phyloP scores from a whole-genome alignment of 129 eudicot species.

The Centaurea solstitialis region DNA sequence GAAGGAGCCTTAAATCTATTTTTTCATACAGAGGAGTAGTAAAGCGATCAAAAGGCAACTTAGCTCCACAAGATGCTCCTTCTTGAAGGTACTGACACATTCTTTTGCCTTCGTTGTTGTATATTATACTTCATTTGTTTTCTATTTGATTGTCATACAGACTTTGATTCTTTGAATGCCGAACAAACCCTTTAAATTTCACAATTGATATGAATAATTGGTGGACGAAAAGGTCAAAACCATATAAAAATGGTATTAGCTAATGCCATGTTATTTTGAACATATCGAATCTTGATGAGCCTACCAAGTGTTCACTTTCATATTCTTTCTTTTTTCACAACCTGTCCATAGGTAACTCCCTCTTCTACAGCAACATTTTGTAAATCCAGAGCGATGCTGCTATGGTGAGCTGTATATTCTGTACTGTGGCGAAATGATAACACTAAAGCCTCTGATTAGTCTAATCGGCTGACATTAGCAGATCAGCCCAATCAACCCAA shows the following conservation, averaged over 20 bases:
- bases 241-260: neutral
- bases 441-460: neutral
- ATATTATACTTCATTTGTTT: neutral
- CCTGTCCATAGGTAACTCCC: neutral
- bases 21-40: slow-evolving; percentile 40
- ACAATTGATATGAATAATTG: neutral
- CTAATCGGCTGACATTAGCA: too few relatives aligned
- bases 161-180: neutral
- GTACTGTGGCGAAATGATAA: neutral
- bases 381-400: neutral
- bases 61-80: slow-evolving; percentile 45
- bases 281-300: neutral
- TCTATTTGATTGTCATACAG: neutral
- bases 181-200: neutral
- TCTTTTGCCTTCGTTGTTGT: neutral
- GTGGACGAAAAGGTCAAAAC: neutral
- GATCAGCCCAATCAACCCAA: too few relatives aligned
- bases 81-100: slow-evolving; percentile 53
- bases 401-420: neutral
- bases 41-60: slow-evolving; percentile 38
- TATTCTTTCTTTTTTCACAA: neutral
- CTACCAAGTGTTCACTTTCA: neutral
- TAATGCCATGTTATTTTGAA: neutral
- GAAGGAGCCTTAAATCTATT: slow-evolving; percentile 8
- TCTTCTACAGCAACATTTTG: neutral